A percentile compares a stretch with the other conserved stretches of the same genome.
These are phyloP conservation scores for Nitzschia palea DNA, from an alignment of 108 stramenopile species.

Conservation along the genomic window DNA sequence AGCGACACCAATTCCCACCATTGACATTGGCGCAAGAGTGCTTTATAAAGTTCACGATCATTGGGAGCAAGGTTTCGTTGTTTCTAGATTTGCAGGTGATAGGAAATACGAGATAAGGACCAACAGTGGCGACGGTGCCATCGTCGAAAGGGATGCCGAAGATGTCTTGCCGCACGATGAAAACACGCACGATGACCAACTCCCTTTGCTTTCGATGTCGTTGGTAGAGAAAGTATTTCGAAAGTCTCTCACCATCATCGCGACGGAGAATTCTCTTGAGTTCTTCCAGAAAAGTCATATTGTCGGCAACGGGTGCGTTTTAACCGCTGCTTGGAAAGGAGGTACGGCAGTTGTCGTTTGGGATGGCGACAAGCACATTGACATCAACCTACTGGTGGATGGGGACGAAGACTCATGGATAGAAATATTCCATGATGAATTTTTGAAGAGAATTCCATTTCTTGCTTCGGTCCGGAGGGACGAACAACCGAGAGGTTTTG, in stretches of 20 bases:
- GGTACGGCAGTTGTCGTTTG: constrained; percentile 30
- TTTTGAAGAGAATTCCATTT: neutral
- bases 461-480: neutral
- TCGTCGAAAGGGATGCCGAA: neutral
- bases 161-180: constrained; percentile 49
- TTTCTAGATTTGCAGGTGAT: neutral
- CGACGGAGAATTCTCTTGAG: neutral
- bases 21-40: neutral
- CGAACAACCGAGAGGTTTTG: neutral
- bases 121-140: too few relatives aligned
- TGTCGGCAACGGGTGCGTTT: constrained; percentile 30
- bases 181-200: constrained; percentile 46
- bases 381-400: constrained; percentile 25
- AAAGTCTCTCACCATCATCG: neutral
- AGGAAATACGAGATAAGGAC: neutral
- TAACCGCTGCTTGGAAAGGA: constrained; percentile 3
- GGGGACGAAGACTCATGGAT: neutral
- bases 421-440: neutral
- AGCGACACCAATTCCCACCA: neutral
- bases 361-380: constrained; percentile 37
- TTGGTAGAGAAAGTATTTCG: neutral
- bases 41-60: neutral
- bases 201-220: constrained; percentile 15
- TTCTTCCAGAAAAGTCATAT: neutral
- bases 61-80: neutral